Base-by-base conservation (phyloP, 306 rosid genomes). In the Albizia julibrissin region DNA sequence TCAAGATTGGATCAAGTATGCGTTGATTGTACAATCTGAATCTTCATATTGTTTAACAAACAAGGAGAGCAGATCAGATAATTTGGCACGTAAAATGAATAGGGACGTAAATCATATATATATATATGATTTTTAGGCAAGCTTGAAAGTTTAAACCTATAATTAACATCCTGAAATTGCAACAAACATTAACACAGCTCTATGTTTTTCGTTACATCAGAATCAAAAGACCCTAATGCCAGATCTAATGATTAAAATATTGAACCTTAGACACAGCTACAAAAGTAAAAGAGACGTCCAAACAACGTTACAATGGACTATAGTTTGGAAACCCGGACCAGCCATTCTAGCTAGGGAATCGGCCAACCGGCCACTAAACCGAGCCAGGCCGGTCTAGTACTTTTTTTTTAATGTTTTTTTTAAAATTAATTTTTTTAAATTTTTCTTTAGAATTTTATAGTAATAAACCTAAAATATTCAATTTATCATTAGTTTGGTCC, bases 151-250 rank as follows among this genome's bases (percentile, higher is more conserved):
- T 68, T 39, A 43, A 62, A 50, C 72, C 44, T 43, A 33, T 69
- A 74, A 42, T 52, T 69, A 44, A 74, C 74, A 75, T 76, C 65
- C 73, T 56, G 72, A 78, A 16, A 67, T 26, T 44, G 78, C 34
- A 56, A 58, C 72, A 69, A 27, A 80, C 58, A 37, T 72, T 40
- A 72, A 79, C 49, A 64, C 73, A 62, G 69, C 82, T 79, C 68
- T 69, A 85, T 72, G 74, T 66, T 33, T 21, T 46, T 40, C 3
- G 58, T 72, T 46, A 46, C 58, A 71, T 43, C n/a, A 71, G n/a
- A 22, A 52, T 46, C 76, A 72, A 46, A 72, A 44, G 24, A 26
- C 26, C 40, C 14, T 14, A 44, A 71, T 21, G 13, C 24, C 40
- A 49, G 24, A 54, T 65, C n/a, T 40, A 50, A 46, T 56, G 58